Evolutionary conservation across 306 rosid species (phyloP).

Genomic region (Sphenostylis stenocarpa): DNA sequence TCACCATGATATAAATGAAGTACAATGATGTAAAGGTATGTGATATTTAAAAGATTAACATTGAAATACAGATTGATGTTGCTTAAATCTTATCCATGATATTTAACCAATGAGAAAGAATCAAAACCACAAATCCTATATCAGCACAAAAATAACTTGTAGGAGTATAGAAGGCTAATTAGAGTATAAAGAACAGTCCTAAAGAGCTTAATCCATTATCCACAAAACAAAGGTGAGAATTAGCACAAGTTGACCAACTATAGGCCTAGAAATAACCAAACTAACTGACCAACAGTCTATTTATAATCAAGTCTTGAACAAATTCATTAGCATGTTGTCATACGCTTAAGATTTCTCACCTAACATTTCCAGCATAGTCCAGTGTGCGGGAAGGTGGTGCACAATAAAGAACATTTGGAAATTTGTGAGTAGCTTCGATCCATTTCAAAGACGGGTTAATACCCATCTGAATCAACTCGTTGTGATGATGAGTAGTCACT

Average conservation of each 20-base stretch:
- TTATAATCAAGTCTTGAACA: not conserved
- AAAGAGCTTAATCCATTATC: not conserved
- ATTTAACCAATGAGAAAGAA: not conserved
- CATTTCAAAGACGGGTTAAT: slow-evolving; percentile 78
- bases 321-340: not conserved
- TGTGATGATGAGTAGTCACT: slow-evolving; percentile 73
- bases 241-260: not conserved
- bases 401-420: slow-evolving; percentile 77
- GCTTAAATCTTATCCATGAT: not conserved
- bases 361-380: slow-evolving; percentile 71
- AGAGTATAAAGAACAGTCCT: not conserved
- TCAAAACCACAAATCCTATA: not conserved
- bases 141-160: not conserved
- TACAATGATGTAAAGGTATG: not conserved
- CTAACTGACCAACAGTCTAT: slow-evolving; percentile 3
- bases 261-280: slow-evolving; percentile 2
- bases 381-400: slow-evolving; percentile 86
- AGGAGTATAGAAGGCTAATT: not conserved
- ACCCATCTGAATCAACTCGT: slow-evolving; percentile 70
- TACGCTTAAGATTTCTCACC: slow-evolving; percentile 48
- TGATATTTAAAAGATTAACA: not conserved
- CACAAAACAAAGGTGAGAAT: not conserved
- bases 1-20: not conserved
- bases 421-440: slow-evolving; percentile 46
- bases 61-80: not conserved